Conservation (phyloP, 352 stramenopile species). For the Globisporangium cylindrosporum region DNA sequence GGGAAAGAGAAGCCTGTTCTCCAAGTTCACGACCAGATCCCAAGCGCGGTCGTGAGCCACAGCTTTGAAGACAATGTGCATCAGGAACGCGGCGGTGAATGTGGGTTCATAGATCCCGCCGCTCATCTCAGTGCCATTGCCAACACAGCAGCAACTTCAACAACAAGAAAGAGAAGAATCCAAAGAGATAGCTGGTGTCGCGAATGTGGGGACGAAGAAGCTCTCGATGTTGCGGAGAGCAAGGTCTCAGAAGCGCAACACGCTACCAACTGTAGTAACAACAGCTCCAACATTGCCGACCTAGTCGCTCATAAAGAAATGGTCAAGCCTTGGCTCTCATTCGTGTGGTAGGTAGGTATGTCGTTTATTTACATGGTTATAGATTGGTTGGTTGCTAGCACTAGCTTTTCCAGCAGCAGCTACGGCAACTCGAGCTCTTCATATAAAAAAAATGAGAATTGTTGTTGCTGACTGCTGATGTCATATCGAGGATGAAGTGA, state of each 20-base stretch:
- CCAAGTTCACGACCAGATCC: not conserved
- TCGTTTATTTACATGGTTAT: constrained; percentile 19
- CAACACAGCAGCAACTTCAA: not conserved
- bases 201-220: not conserved
- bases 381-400: not conserved
- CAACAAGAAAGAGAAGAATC: not conserved
- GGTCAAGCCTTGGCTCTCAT: no score
- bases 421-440: not conserved
- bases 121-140: not conserved
- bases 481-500: not conserved
- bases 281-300: no score
- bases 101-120: not conserved
- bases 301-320: no score
- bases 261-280: not conserved
- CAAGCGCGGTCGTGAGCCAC: not conserved
- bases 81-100: not conserved
- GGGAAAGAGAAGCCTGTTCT: not conserved
- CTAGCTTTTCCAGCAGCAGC: constrained; percentile 1
- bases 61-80: not conserved
- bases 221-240: not conserved
- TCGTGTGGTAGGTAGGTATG: not conserved
- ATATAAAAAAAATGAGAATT: not conserved
- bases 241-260: constrained; percentile 5
- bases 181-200: not conserved
- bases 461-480: not conserved